These are phyloP conservation scores for Aspergillus felis DNA, from an alignment of 2,329 filamentous ascomycete genomes.

Conservation along the genomic window DNA sequence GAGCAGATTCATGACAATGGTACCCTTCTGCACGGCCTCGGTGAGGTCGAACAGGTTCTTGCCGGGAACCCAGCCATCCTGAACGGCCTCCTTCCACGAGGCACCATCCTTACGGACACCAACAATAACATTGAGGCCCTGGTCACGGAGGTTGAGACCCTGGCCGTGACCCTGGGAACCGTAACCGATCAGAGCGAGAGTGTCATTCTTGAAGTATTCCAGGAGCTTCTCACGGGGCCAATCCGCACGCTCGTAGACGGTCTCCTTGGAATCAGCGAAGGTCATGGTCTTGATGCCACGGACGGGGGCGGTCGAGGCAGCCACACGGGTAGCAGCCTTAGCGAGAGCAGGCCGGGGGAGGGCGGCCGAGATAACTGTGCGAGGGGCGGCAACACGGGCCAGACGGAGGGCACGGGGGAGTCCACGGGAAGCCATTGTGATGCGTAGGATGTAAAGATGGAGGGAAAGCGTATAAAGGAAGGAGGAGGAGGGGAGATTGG, in stretches of 20 bases:
- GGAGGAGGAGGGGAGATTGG: conserved; percentile 5
- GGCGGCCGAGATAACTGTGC: conserved; percentile 57
- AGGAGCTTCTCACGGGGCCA: conserved; percentile 98
- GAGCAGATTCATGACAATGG: conserved; percentile 99
- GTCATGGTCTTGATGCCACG: conserved; percentile 98
- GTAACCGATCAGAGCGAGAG: conserved; percentile 97
- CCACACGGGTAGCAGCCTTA: conserved; percentile 41
- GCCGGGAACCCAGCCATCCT: conserved; percentile 97
- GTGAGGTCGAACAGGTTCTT: conserved; percentile 99
- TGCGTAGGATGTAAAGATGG: conserved; percentile 8
- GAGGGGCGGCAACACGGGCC: conserved; percentile 52
- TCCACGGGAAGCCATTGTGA: conserved; percentile 47
- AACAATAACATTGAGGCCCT: conserved; percentile 97
- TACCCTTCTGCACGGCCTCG: conserved; percentile 88
- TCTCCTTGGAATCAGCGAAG: conserved; percentile 93
- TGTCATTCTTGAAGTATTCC: conserved; percentile 99
- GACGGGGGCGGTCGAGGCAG: conserved; percentile 41
- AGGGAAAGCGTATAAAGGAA: conserved; percentile 10
- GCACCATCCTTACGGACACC: conserved; percentile 97
- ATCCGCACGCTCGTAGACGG: conserved; percentile 95
- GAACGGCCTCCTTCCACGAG: conserved; percentile 95
- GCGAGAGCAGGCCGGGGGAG: conserved; percentile 49
- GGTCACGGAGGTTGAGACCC: conserved; percentile 99
- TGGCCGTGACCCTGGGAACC: conserved; percentile 97
- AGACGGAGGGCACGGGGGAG: conserved; percentile 56